Conservation (phyloP, 2,329 filamentous ascomycete genomes). For the Trichoderma simmonsii region DNA sequence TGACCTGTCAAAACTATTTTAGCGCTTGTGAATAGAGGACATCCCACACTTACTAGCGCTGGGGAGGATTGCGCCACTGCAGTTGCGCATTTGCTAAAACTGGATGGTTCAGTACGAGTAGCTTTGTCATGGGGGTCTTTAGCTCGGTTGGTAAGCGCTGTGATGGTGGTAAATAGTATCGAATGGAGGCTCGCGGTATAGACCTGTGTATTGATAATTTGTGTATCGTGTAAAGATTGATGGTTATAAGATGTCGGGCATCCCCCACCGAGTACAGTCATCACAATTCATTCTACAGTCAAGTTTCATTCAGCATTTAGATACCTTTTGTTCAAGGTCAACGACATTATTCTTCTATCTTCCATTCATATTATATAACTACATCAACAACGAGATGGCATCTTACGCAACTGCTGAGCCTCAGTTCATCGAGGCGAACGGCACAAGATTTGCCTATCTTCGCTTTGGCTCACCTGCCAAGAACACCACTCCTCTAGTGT, state of each 20-base stretch:
- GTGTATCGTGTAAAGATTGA: background rate
- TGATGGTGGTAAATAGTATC: background rate
- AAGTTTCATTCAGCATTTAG: background rate
- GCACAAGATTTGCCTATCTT: slow-evolving; percentile 5
- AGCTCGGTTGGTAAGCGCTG: background rate
- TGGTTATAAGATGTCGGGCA: background rate
- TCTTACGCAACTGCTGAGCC: slow-evolving; percentile 13
- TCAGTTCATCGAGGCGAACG: slow-evolving; percentile 7
- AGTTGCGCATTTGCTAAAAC: background rate
- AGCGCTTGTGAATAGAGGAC: background rate
- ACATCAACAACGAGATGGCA: background rate
- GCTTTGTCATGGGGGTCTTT: background rate
- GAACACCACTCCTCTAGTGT: background rate
- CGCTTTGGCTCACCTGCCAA: background rate
- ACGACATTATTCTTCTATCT: background rate
- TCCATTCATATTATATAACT: background rate
- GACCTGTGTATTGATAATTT: background rate
- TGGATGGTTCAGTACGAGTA: background rate
- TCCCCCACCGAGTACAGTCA: background rate
- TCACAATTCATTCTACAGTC: background rate
- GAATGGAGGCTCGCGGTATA: background rate
- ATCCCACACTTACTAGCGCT: background rate
- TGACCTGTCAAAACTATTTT: background rate
- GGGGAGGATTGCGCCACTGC: background rate
- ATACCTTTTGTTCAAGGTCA: background rate